A percentile compares a stretch with the other conserved stretches of the same genome.
These are phyloP conservation scores for Podila minutissima DNA, from an alignment of 192 early-diverging fungal species.

Conservation along the genomic window DNA sequence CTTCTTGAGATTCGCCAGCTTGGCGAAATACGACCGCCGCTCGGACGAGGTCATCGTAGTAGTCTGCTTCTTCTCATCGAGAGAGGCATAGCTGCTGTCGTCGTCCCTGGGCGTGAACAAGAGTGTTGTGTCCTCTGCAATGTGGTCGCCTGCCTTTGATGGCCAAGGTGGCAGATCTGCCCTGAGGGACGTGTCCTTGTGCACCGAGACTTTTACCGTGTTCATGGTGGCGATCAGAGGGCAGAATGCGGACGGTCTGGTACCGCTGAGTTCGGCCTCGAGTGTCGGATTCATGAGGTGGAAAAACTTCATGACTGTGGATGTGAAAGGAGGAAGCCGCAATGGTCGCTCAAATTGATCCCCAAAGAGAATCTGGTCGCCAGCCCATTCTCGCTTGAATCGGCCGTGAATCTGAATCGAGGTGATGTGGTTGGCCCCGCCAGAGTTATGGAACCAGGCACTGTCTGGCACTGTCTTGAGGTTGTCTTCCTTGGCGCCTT, in stretches of 20 bases:
- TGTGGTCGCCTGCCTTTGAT: slow-evolving; percentile 5
- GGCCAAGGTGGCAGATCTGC: slow-evolving; percentile 6
- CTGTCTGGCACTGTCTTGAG: slow-evolving; percentile 13
- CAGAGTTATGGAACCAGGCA: slow-evolving; percentile 29
- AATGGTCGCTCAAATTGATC: slow-evolving; percentile 16
- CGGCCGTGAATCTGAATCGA: slow-evolving; percentile 22
- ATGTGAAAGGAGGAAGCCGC: slow-evolving; percentile 12
- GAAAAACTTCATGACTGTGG: slow-evolving; percentile 23
- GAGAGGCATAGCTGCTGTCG: too few relatives aligned
- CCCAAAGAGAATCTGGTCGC: slow-evolving; percentile 29
- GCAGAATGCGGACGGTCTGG: slow-evolving; percentile 15
- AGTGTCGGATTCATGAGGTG: slow-evolving; percentile 20
- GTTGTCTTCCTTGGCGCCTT: slow-evolving; percentile 29
- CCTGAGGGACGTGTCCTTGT: background rate
- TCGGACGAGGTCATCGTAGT: background rate
- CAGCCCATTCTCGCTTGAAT: slow-evolving; percentile 38
- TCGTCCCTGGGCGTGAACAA: background rate
- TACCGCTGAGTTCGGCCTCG: slow-evolving; percentile 12
- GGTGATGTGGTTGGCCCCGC: slow-evolving; percentile 1
- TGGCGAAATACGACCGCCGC: slow-evolving; percentile 20
- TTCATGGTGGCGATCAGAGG: slow-evolving; percentile 21
- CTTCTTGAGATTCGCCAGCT: background rate
- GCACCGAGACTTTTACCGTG: slow-evolving; percentile 8
- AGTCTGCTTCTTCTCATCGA: slow-evolving; percentile 10
- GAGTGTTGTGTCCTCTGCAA: slow-evolving; percentile 5